phyloP scores from a whole-genome alignment of 2,329 filamentous ascomycete genomes.

The Byssochlamys sp. region DNA sequence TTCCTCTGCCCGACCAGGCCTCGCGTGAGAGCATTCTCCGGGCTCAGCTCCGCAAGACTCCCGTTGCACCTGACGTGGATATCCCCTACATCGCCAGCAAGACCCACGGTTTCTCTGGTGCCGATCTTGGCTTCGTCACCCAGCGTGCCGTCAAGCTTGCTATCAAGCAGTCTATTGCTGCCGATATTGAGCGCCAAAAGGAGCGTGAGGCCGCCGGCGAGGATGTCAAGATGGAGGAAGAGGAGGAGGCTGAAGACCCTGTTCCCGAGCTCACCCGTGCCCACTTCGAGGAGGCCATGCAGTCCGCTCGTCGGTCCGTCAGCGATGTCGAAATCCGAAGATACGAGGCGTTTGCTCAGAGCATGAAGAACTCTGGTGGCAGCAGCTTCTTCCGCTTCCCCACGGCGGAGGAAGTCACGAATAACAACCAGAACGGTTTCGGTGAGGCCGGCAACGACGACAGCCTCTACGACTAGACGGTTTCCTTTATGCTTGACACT shows the following conservation, averaged over 20 bases:
- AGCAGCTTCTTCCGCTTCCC: slow-evolving; percentile 99
- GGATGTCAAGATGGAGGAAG: slow-evolving; percentile 62
- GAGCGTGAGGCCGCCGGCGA: slow-evolving; percentile 76
- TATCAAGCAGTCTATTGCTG: slow-evolving; percentile 89
- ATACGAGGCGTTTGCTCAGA: slow-evolving; percentile 96
- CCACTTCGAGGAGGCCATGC: slow-evolving; percentile 98
- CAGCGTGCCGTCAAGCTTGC: slow-evolving; percentile 98
- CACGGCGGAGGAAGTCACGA: slow-evolving; percentile 45
- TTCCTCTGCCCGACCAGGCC: slow-evolving; percentile 84
- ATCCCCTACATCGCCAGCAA: slow-evolving; percentile 86
- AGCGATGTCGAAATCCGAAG: slow-evolving; percentile 94
- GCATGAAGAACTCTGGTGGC: slow-evolving; percentile 95
- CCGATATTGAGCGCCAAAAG: slow-evolving; percentile 83
- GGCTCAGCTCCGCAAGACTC: slow-evolving; percentile 97
- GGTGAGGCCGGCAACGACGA: slow-evolving; percentile 88
- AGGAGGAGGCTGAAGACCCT: slow-evolving; percentile 63
- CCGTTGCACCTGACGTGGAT: slow-evolving; percentile 77
- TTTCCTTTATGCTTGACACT: slow-evolving; percentile 32
- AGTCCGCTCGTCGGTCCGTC: slow-evolving; percentile 83
- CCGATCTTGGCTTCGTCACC: slow-evolving; percentile 96
- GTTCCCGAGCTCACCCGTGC: slow-evolving; percentile 91
- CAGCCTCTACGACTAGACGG: slow-evolving; percentile 81
- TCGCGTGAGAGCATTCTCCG: slow-evolving; percentile 83
- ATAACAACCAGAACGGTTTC: slow-evolving; percentile 48
- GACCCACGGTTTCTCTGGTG: slow-evolving; percentile 98